Percentiles rank a stretch among this genome's conserved stretches.
These are phyloP conservation scores for Schizothecium vesticola DNA, from an alignment of 495 filamentous ascomycete genomes.

Conservation along the genomic window DNA sequence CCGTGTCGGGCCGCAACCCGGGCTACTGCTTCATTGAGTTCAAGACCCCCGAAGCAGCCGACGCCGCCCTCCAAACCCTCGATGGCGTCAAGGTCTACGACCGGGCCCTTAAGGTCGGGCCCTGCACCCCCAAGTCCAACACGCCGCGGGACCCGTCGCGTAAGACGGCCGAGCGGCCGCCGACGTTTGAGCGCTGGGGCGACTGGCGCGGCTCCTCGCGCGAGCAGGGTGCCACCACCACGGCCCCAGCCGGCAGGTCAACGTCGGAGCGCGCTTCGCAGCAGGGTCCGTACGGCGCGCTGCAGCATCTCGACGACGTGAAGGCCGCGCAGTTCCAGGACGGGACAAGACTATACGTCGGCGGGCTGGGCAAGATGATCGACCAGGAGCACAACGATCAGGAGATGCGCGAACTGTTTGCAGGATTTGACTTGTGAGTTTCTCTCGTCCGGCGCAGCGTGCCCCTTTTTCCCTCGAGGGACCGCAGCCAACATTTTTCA, in stretches of 20 bases:
- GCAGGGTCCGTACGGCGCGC: slow-evolving; percentile 20
- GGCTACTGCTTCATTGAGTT: slow-evolving; percentile 71
- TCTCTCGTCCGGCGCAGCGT: neutral
- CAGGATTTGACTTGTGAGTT: slow-evolving; percentile 47
- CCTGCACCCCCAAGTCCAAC: slow-evolving; percentile 44
- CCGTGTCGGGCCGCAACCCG: slow-evolving; percentile 61
- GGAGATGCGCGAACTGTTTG: slow-evolving; percentile 55
- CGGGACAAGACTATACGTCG: slow-evolving; percentile 56
- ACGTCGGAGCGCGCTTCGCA: neutral
- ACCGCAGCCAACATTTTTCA: neutral
- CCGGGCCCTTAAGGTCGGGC: slow-evolving; percentile 56
- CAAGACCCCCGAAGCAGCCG: slow-evolving; percentile 48
- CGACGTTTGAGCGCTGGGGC: slow-evolving; percentile 35
- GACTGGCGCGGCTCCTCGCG: slow-evolving; percentile 27
- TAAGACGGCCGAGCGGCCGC: slow-evolving; percentile 6
- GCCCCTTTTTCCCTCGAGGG: neutral
- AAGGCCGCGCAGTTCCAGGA: slow-evolving; percentile 20
- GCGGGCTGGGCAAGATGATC: slow-evolving; percentile 55
- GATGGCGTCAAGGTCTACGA: slow-evolving; percentile 49
- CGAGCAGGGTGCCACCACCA: slow-evolving; percentile 10
- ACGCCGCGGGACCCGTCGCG: neutral
- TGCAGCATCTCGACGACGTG: slow-evolving; percentile 14
- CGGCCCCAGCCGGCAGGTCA: neutral
- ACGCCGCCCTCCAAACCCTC: slow-evolving; percentile 50
- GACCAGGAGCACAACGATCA: slow-evolving; percentile 48